Evolutionary conservation across 441 rosid species (phyloP).

Genomic region (Populus hybrid): DNA sequence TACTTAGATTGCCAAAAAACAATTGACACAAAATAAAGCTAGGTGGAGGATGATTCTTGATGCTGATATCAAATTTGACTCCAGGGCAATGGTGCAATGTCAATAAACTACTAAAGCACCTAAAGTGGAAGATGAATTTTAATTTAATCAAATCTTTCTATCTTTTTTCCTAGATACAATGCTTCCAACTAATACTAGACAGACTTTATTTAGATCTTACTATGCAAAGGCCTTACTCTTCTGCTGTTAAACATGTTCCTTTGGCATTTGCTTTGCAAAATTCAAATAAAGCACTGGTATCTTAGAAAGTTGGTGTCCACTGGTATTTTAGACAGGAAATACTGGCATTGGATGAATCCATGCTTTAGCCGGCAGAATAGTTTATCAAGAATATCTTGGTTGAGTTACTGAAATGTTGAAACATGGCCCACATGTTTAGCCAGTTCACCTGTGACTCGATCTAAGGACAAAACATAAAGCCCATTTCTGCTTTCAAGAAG

Average conservation of each 20-base stretch:
- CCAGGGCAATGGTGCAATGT: not conserved
- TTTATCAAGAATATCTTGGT: constrained; percentile 44
- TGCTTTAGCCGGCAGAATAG: constrained; percentile 29
- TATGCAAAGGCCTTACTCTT: not conserved
- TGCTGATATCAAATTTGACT: too few relatives aligned
- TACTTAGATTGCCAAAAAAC: too few relatives aligned
- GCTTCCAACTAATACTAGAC: not conserved
- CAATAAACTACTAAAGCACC: not conserved
- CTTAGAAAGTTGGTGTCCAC: not conserved
- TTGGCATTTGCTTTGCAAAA: not conserved
- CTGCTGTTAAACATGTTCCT: not conserved
- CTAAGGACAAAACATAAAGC: too few relatives aligned
- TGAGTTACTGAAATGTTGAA: constrained; percentile 42
- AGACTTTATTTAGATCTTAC: not conserved
- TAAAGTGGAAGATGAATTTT: not conserved
- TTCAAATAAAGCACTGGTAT: not conserved
- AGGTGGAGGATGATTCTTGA: too few relatives aligned
- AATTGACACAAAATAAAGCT: too few relatives aligned
- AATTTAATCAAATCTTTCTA: not conserved
- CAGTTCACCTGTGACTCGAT: not conserved
- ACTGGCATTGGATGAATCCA: not conserved
- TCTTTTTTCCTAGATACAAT: not conserved
- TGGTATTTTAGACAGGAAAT: not conserved
- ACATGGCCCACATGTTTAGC: constrained; percentile 50
- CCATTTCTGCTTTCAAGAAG: constrained; percentile 63